Percentiles rank a stretch among this genome's conserved stretches.
These are phyloP conservation scores for Orychophragmus violaceus DNA, from an alignment of 345 rosid species.

Conservation along the genomic window DNA sequence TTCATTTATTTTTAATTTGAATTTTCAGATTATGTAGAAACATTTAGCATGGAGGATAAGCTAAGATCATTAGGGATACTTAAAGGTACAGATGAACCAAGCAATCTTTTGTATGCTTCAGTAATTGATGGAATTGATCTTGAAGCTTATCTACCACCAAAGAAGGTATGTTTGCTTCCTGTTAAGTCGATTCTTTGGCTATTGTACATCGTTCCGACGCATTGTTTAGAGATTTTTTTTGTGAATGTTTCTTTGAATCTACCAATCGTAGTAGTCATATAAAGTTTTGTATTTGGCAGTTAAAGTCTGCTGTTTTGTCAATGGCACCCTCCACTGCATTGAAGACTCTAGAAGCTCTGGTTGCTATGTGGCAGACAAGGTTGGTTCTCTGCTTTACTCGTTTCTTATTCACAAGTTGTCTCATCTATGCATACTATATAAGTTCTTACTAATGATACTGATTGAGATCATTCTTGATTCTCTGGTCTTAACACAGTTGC, in stretches of 20 bases:
- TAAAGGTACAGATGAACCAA: slow-evolving; percentile 33
- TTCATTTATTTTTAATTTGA: not conserved
- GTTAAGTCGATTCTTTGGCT: not conserved
- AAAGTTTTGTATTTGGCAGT: slow-evolving; percentile 36
- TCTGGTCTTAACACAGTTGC: not conserved
- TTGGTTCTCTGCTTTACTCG: slow-evolving; percentile 25
- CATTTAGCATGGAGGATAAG: slow-evolving; percentile 60
- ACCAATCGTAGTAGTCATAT: not conserved
- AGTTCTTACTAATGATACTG: not conserved
- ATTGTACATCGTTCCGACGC: not conserved
- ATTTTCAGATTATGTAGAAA: slow-evolving; percentile 36
- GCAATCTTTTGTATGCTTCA: slow-evolving; percentile 30
- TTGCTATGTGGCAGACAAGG: slow-evolving; percentile 81
- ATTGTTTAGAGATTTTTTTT: not conserved
- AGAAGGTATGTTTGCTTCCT: slow-evolving; percentile 51
- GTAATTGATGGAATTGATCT: slow-evolving; percentile 47
- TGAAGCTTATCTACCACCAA: slow-evolving; percentile 50
- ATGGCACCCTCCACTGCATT: slow-evolving; percentile 56
- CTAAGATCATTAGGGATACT: slow-evolving; percentile 60
- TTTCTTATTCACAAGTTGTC: not conserved
- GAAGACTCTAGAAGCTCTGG: slow-evolving; percentile 59
- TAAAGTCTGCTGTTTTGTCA: slow-evolving; percentile 60
- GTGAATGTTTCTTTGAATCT: too few relatives aligned
- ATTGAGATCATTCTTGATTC: not conserved
- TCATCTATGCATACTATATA: not conserved